These are phyloP conservation scores for Limonium bicolor DNA, from an alignment of 148 eudicot species.

Conservation along the genomic window DNA sequence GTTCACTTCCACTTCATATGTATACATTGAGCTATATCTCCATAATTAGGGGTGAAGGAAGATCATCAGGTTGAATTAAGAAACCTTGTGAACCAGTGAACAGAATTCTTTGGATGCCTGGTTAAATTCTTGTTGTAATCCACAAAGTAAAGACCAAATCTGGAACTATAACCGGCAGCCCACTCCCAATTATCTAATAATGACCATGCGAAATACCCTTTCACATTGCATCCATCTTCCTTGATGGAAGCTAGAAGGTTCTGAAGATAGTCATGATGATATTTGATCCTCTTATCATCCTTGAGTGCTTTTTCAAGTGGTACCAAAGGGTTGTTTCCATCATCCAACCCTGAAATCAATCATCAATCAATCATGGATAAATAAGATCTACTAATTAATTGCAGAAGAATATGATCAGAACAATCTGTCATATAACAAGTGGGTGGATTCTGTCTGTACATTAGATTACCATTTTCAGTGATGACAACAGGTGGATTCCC, in stretches of 20 bases:
- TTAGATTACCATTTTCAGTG: slow-evolving; percentile 74
- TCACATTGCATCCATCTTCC: slow-evolving; percentile 81
- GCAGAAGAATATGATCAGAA: no score
- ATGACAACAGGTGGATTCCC: slow-evolving; percentile 62
- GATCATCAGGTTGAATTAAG: slow-evolving; percentile 19
- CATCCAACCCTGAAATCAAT: slow-evolving; percentile 63
- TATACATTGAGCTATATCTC: no score
- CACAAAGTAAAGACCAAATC: slow-evolving; percentile 72
- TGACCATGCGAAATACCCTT: slow-evolving; percentile 90
- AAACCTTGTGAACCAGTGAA: slow-evolving; percentile 57
- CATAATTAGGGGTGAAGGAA: no score
- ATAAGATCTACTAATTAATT: no score
- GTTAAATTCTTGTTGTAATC: slow-evolving; percentile 49
- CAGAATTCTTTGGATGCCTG: slow-evolving; percentile 72
- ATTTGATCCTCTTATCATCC: slow-evolving; percentile 63
- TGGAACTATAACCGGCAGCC: slow-evolving; percentile 55
- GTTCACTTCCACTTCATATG: no score
- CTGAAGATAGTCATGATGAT: slow-evolving; percentile 57
- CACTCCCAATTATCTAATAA: slow-evolving; percentile 88
- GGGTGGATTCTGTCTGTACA: neutral
- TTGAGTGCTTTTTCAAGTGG: slow-evolving; percentile 40
- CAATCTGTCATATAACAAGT: no score
- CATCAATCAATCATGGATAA: neutral
- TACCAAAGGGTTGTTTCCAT: slow-evolving; percentile 28
- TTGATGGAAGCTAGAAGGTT: slow-evolving; percentile 60